Evolutionary conservation across 2,329 filamentous ascomycete genomes (phyloP).

Genomic region (Cordyceps pruinosa): DNA sequence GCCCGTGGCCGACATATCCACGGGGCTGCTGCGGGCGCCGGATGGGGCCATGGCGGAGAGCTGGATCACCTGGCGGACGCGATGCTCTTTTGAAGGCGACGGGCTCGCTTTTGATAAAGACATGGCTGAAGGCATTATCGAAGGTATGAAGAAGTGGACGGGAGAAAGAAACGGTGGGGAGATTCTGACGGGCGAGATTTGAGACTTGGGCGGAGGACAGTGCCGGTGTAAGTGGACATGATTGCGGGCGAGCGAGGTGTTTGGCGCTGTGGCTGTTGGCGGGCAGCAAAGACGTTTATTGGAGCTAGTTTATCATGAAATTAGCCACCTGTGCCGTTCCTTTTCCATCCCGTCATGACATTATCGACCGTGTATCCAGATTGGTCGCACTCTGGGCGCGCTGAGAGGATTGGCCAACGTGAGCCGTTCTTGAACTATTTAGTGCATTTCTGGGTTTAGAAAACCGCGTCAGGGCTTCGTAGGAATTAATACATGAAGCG

Average conservation of each 20-base stretch:
- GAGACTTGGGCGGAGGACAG: not conserved
- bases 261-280: not conserved
- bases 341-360: too few species aligned
- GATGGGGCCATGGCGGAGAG: conserved; percentile 37
- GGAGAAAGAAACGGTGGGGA: conserved; percentile 28
- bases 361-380: too few species aligned
- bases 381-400: too few species aligned
- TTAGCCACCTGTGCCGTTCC: too few species aligned
- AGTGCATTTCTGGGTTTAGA: too few species aligned
- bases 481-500: too few species aligned
- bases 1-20: conserved; percentile 35
- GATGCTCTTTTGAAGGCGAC: conserved; percentile 26
- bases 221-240: not conserved
- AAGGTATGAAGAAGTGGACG: conserved; percentile 34
- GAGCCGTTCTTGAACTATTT: too few species aligned
- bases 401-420: too few species aligned
- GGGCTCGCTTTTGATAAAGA: conserved; percentile 31
- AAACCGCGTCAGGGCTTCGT: too few species aligned
- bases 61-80: conserved; percentile 41
- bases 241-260: not conserved
- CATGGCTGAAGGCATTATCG: conserved; percentile 29
- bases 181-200: conserved; percentile 10
- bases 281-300: not conserved
- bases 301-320: too few species aligned
- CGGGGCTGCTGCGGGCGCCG: conserved; percentile 37